Base-by-base conservation (phyloP, 2,329 filamentous ascomycete species). In the Knoxdaviesia proteae region DNA sequence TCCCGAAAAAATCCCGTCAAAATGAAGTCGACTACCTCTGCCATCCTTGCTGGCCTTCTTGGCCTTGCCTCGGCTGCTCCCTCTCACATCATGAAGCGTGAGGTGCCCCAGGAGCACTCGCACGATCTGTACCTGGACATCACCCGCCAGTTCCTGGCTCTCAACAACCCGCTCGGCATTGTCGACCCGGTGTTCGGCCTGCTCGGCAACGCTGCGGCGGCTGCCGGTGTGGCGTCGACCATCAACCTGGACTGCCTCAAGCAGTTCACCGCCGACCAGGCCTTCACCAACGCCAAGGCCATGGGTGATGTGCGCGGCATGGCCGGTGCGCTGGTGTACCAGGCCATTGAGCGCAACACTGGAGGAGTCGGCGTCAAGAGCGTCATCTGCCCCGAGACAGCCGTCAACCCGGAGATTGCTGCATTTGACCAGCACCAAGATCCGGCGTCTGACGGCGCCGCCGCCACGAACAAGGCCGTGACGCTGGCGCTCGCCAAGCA, bases 341-440 rank as follows among this genome's bases (percentile, higher is more conserved):
- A 68, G 47, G 64, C 67, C 10, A 55, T 74, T 33, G 69, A 72
- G 59, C 60, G 56, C 8, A 70, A 69, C 53, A 68, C 63, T 4
- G 63, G 56, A 33, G 50, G 51, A 8, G 58, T 66, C 36, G 63
- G 63, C 38, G 51, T 57, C 32, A 43, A 44, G n/a, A 74, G 69
- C 39, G 69, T 65, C 33, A 56, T 67, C 40, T 81, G 76, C 61
- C 64, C 57, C 57, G 54, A 72, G 51, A 61, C 57, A 36, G 71
- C 76, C 10, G 61, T 63, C 45, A 81, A 81, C 58, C 66, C 75
- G 3, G 75, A 80, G 59, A 77, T 81, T 51, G 68, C 64, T 32
- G 72, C 72, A 38, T 54, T 81, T 46, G 58, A 63, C 43, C 74
- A 78, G 57, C 76, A 80, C 57, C 75, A 81, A 58, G 77, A 81